These are phyloP conservation scores for Polyporus arcularius DNA, from an alignment of 768 basidiomycete genomes.

Conservation along the genomic window DNA sequence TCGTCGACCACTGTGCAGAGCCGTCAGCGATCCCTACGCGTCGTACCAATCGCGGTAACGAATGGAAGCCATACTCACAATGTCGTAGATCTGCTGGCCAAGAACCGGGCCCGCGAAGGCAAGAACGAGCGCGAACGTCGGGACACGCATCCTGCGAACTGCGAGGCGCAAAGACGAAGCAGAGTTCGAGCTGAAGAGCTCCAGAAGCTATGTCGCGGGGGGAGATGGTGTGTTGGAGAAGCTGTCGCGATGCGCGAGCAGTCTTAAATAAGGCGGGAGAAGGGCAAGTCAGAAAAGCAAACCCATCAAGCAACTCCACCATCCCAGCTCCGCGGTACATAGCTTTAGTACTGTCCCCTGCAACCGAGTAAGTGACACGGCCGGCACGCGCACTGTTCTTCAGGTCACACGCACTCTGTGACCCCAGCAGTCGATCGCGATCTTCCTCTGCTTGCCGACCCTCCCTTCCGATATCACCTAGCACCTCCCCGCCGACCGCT, in stretches of 20 bases:
- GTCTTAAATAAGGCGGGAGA: background rate
- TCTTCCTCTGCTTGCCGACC: background rate
- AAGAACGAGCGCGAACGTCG: conserved; percentile 19
- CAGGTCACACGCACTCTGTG: background rate
- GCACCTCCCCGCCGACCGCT: background rate
- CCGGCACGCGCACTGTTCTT: too few relatives aligned
- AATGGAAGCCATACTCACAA: conserved; percentile 23
- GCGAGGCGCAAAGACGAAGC: background rate
- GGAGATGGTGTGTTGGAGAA: background rate
- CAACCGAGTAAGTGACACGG: too few relatives aligned
- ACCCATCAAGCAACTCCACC: background rate
- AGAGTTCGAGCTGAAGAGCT: background rate
- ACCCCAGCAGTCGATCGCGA: background rate
- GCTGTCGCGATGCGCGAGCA: background rate
- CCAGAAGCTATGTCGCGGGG: background rate
- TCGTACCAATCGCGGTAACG: background rate
- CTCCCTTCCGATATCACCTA: background rate
- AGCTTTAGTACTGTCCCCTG: too few relatives aligned
- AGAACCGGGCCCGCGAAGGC: conserved; percentile 24
- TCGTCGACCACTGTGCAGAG: conserved; percentile 33
- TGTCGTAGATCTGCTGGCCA: conserved; percentile 36
- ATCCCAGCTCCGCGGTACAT: background rate
- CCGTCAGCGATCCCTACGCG: background rate
- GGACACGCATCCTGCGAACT: conserved; percentile 10
- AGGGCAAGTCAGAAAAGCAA: background rate